phyloP scores from a whole-genome alignment of 345 rosid genomes.

The Citrus reticulata region DNA sequence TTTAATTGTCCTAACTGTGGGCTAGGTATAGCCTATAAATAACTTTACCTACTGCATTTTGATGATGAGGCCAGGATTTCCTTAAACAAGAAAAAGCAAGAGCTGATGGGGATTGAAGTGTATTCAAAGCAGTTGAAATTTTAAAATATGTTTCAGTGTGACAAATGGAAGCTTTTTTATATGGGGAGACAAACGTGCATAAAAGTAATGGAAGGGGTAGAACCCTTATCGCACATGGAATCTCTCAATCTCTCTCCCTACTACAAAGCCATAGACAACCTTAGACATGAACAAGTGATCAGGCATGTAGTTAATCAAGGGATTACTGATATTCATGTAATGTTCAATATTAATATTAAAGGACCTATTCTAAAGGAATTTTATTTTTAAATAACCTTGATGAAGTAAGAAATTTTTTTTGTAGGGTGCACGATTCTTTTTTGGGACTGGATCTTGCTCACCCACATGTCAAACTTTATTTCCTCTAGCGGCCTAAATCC shows the following conservation, averaged over 20 bases:
- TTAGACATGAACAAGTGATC: neutral
- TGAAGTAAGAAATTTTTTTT: too few relatives aligned
- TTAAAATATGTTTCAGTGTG: neutral
- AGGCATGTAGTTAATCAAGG: too few relatives aligned
- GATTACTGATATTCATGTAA: too few relatives aligned
- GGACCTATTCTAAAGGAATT: too few relatives aligned
- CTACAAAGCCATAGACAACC: neutral
- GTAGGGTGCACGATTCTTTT: too few relatives aligned
- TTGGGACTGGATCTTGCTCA: too few relatives aligned
- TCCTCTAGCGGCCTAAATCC: too few relatives aligned
- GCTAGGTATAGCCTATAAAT: neutral
- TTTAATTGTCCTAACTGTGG: neutral
- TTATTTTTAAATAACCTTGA: too few relatives aligned
- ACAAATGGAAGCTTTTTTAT: neutral
- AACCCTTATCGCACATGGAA: slow-evolving; percentile 8
- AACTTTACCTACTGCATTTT: neutral
- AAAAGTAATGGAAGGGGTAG: neutral
- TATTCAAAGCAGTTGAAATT: neutral
- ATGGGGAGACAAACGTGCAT: neutral
- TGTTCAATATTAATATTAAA: too few relatives aligned
- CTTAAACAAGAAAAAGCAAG: slow-evolving; percentile 17
- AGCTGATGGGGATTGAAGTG: slow-evolving; percentile 4
- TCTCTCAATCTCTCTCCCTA: neutral
- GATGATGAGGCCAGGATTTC: slow-evolving; percentile 11
- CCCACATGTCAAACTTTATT: too few relatives aligned